These are phyloP conservation scores for Gastrodia elata DNA, from an alignment of 106 monocot species.

Conservation along the genomic window DNA sequence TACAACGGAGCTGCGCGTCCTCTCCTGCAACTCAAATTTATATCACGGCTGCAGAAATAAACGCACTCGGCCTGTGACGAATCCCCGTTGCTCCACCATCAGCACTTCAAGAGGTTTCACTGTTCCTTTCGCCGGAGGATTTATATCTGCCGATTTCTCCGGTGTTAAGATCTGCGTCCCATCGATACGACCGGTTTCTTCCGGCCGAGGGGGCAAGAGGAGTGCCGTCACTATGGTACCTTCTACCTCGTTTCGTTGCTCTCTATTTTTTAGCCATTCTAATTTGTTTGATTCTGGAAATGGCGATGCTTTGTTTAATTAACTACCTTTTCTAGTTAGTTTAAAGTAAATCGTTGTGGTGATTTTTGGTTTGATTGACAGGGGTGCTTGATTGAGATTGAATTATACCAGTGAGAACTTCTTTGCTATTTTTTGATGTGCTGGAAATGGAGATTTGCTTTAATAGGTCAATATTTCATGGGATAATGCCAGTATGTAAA, in stretches of 20 bases:
- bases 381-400: not conserved
- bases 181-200: constrained; percentile 5
- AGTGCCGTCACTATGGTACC: constrained; percentile 77
- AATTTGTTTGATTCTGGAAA: not conserved
- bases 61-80: not conserved
- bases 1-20: constrained; percentile 3
- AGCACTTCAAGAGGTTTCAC: constrained; percentile 18
- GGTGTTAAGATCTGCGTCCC: constrained; percentile 36
- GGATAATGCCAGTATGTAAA: not conserved
- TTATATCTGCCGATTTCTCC: constrained; percentile 24
- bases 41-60: not conserved
- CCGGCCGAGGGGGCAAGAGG: constrained; percentile 33
- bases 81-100: not conserved
- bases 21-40: constrained; percentile 9
- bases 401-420: not conserved
- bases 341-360: not conserved
- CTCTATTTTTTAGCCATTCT: not conserved
- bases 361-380: not conserved
- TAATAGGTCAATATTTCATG: not conserved
- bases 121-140: constrained; percentile 35
- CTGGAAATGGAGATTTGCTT: constrained; percentile 4
- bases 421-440: not conserved
- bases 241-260: not conserved
- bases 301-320: not conserved
- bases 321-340: not conserved